Conservation (phyloP, 768 basidiomycete species). For the Candolleomyces aberdarensis region DNA sequence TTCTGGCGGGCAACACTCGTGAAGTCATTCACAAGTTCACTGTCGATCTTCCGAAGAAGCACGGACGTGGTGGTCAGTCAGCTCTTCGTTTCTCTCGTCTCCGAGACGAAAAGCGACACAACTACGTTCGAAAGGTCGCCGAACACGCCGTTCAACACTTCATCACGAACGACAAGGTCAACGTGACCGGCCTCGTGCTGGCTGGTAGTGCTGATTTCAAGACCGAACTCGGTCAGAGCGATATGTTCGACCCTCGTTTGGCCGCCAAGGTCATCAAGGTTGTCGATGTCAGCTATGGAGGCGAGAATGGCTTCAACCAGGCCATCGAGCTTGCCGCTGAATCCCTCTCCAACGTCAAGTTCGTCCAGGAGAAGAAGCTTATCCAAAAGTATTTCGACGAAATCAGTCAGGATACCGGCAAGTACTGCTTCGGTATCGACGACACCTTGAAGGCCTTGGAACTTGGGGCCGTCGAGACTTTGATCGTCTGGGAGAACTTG, state of each 20-base stretch:
- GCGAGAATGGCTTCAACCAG: conserved; percentile 99
- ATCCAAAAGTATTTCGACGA: conserved; percentile 99
- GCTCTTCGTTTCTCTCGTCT: conserved; percentile 99
- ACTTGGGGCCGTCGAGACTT: conserved; percentile 92
- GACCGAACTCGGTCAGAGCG: conserved; percentile 92
- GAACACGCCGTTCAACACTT: conserved; percentile 97
- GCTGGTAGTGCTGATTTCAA: conserved; percentile 99
- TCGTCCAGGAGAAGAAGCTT: conserved; percentile 97
- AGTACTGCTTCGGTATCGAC: conserved; percentile 96
- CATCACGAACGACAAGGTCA: conserved; percentile 97
- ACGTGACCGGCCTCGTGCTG: conserved; percentile 92
- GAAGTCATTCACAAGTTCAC: conserved; percentile 98
- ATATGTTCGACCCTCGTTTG: conserved; percentile 91
- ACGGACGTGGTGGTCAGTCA: conserved; percentile 99
- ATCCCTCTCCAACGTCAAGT: conserved; percentile 96
- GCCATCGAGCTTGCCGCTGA: conserved; percentile 97
- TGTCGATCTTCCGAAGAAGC: conserved; percentile 99
- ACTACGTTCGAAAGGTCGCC: conserved; percentile 98
- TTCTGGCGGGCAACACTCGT: conserved; percentile 94
- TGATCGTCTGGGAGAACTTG: conserved; percentile 98
- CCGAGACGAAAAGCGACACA: conserved; percentile 98
- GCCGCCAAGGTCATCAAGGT: conserved; percentile 94
- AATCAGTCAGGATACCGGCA: conserved; percentile 95
- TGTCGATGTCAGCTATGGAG: conserved; percentile 97
- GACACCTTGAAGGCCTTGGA: conserved; percentile 97